Evolutionary conservation across 495 filamentous ascomycete genomes (phyloP).

Genomic region (Jackrogersella minutella): DNA sequence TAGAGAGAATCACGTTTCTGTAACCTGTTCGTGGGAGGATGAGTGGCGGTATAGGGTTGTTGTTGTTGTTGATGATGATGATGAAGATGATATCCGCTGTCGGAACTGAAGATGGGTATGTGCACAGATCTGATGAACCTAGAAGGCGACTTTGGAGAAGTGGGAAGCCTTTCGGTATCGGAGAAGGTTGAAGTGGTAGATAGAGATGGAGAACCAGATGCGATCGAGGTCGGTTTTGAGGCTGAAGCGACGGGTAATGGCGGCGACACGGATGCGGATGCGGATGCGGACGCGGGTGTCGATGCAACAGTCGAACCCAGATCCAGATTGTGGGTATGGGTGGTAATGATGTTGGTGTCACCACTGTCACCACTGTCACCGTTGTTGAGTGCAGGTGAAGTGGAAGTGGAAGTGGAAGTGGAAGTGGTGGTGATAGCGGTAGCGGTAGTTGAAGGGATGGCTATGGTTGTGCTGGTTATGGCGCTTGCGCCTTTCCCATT

Average conservation of each 20-base stretch:
- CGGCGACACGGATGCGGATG: constrained; percentile 25
- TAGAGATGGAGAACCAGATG: constrained; percentile 14
- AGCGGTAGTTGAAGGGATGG: too few relatives aligned
- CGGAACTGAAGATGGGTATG: constrained; percentile 32
- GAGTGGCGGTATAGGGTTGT: neutral
- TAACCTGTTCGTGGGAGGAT: constrained; percentile 15
- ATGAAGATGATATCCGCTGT: constrained; percentile 25
- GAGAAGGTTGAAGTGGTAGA: constrained; percentile 6
- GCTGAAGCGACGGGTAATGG: constrained; percentile 24
- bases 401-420: neutral
- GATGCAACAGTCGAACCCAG: constrained; percentile 22
- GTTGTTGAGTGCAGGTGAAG: neutral
- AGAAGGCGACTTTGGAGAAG: constrained; percentile 33
- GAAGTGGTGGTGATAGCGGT: constrained; percentile 1
- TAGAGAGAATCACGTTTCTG: constrained; percentile 36
- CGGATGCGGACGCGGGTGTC: constrained; percentile 18
- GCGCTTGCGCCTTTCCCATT: constrained; percentile 29
- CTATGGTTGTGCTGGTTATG: too few relatives aligned
- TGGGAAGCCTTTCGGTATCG: constrained; percentile 11
- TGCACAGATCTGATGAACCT: constrained; percentile 37
- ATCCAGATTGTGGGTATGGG: neutral
- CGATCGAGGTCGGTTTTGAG: constrained; percentile 22
- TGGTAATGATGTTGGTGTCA: constrained; percentile 10
- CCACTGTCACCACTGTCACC: neutral
- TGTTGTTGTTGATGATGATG: constrained; percentile 19